phyloP scores from a whole-genome alignment of 2,329 filamentous ascomycete species.

The Ampelomyces quisqualis region DNA sequence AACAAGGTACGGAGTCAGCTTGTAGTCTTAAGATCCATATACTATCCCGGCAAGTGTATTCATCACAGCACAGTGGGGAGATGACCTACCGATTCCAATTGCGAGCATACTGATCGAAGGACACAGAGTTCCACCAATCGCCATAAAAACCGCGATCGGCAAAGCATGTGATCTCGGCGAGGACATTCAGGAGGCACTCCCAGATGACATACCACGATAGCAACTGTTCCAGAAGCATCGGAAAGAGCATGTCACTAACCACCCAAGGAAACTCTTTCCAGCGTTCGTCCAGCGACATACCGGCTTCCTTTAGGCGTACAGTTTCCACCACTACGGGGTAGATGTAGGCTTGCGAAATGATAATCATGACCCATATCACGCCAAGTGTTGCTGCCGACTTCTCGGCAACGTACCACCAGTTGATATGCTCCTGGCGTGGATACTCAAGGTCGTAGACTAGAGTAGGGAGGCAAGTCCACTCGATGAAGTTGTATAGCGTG shows the following conservation, averaged over 20 bases:
- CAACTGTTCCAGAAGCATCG: constrained; percentile 76
- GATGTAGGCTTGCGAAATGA: constrained; percentile 73
- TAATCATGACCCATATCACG: constrained; percentile 75
- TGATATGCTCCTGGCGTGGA: constrained; percentile 67
- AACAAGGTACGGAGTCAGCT: too few relatives aligned
- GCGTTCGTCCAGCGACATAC: constrained; percentile 61
- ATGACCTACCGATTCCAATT: constrained; percentile 83
- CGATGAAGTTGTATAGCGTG: constrained; percentile 63
- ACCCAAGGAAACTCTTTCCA: constrained; percentile 72
- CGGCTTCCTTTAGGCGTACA: constrained; percentile 65
- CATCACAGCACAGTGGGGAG: too few relatives aligned
- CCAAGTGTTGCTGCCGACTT: constrained; percentile 71
- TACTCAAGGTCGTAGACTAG: constrained; percentile 79
- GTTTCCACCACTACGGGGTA: constrained; percentile 72
- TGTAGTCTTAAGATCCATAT: too few relatives aligned
- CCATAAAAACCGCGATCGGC: constrained; percentile 70
- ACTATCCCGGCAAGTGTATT: too few relatives aligned
- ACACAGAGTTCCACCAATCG: constrained; percentile 56
- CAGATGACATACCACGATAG: constrained; percentile 81
- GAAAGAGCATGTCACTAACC: constrained; percentile 72
- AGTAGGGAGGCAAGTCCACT: constrained; percentile 74
- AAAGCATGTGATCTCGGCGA: constrained; percentile 75
- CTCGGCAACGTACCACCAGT: constrained; percentile 74
- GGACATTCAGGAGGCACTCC: constrained; percentile 66
- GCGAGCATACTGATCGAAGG: constrained; percentile 74